Conservation (phyloP, 2,329 filamentous ascomycete species). For the Monosporascus sp. region DNA sequence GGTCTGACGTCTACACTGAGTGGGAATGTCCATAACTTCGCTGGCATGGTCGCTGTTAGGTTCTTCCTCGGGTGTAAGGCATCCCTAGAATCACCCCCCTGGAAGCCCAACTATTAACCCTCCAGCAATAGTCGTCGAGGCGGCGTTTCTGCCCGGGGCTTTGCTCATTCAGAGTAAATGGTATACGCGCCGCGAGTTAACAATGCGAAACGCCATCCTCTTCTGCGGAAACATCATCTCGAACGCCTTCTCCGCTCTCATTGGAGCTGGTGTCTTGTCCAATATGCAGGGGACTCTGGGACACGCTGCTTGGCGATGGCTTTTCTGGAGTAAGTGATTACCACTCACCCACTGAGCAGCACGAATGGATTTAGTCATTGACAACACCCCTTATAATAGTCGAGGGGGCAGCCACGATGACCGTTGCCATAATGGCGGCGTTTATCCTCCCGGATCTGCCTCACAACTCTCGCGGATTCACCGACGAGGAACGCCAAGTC, state of each 20-base stretch:
- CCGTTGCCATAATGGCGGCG: slow-evolving; percentile 38
- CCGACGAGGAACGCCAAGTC: slow-evolving; percentile 50
- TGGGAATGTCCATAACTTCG: slow-evolving; percentile 46
- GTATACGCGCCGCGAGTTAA: slow-evolving; percentile 58
- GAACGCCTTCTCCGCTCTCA: slow-evolving; percentile 54
- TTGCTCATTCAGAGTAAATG: slow-evolving; percentile 61
- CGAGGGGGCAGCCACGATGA: slow-evolving; percentile 49
- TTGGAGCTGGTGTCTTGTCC: slow-evolving; percentile 53
- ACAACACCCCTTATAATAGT: slow-evolving; percentile 37
- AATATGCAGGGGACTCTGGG: slow-evolving; percentile 52
- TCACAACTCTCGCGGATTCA: slow-evolving; percentile 52
- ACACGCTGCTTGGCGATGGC: slow-evolving; percentile 55
- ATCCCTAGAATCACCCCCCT: too few species aligned
- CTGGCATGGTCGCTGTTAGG: slow-evolving; percentile 48
- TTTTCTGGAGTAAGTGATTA: slow-evolving; percentile 41
- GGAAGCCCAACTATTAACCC: too few species aligned
- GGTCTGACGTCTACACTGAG: slow-evolving; percentile 54
- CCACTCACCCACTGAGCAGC: not conserved
- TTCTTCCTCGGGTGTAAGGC: slow-evolving; percentile 49
- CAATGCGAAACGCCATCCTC: slow-evolving; percentile 49
- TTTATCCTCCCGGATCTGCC: slow-evolving; percentile 51
- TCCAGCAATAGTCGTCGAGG: slow-evolving; percentile 41
- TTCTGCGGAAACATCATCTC: slow-evolving; percentile 57
- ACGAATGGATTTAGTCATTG: too few species aligned
- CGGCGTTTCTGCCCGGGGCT: slow-evolving; percentile 59